A percentile compares a stretch with the other conserved stretches of the same genome.
Evolutionary conservation across 495 filamentous ascomycete genomes (phyloP).

Genomic region (Thozetella sp.): DNA sequence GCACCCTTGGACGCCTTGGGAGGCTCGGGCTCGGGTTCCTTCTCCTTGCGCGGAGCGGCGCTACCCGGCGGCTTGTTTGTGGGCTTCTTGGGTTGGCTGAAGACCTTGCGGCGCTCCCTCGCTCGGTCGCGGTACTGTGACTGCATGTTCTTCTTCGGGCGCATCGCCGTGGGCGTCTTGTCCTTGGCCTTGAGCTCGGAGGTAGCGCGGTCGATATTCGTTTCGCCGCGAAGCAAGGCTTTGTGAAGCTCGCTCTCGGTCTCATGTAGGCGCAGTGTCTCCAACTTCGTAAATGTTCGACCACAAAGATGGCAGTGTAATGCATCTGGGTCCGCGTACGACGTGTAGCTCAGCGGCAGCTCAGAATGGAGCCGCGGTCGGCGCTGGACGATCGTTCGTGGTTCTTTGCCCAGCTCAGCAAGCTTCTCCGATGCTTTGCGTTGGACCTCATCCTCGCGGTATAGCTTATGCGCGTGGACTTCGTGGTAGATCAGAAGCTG

Average conservation of each 20-base stretch:
- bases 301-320: slow-evolving; percentile 80
- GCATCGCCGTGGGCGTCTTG: slow-evolving; percentile 50
- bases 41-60: slow-evolving; percentile 28
- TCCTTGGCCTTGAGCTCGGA: slow-evolving; percentile 62
- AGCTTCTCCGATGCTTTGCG: slow-evolving; percentile 29
- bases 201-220: slow-evolving; percentile 50
- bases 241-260: slow-evolving; percentile 74
- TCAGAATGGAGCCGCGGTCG: slow-evolving; percentile 23
- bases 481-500: slow-evolving; percentile 32
- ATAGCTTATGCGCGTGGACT: slow-evolving; percentile 23
- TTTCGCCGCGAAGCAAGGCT: slow-evolving; percentile 65
- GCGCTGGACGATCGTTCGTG: slow-evolving; percentile 23
- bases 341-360: slow-evolving; percentile 30
- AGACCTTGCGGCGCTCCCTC: slow-evolving; percentile 75
- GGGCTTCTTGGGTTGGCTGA: slow-evolving; percentile 62
- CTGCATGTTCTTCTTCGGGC: slow-evolving; percentile 39
- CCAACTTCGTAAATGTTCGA: slow-evolving; percentile 68
- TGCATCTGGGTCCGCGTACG: slow-evolving; percentile 70
- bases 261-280: slow-evolving; percentile 76
- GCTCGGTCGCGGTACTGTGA: slow-evolving; percentile 80
- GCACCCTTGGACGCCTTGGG: slow-evolving; percentile 75
- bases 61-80: neutral
- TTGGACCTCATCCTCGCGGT: slow-evolving; percentile 28
- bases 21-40: slow-evolving; percentile 12
- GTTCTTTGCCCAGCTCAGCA: slow-evolving; percentile 19